A percentile compares a stretch with the other conserved stretches of the same genome.
Conservation (phyloP, 345 rosid genomes). For the Eucalyptus cloeziana region DNA sequence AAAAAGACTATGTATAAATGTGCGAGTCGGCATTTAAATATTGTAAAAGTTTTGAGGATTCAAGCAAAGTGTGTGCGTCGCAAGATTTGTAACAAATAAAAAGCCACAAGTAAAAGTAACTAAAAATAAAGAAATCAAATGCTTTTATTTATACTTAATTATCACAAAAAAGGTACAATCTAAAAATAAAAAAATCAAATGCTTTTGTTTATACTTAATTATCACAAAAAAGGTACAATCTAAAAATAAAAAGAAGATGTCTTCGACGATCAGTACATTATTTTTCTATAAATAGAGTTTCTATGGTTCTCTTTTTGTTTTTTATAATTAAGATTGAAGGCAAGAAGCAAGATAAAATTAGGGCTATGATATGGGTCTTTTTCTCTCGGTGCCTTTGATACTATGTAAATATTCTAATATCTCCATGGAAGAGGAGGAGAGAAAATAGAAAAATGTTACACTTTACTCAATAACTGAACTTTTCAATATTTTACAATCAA, state of each 20-base stretch:
- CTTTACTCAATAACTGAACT: background rate
- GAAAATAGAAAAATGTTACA: background rate
- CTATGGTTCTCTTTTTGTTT: no score
- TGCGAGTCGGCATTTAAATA: background rate
- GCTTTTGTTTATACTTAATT: background rate
- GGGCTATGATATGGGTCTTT: background rate
- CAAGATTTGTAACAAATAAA: background rate
- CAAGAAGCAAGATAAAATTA: background rate
- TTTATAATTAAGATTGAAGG: background rate
- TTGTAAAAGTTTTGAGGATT: background rate
- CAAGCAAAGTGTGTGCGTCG: background rate
- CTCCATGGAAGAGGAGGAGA: background rate
- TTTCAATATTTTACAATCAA: background rate
- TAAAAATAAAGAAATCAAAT: background rate
- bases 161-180: background rate
- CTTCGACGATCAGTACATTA: no score
- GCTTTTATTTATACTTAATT: background rate
- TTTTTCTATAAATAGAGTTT: no score
- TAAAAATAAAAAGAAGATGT: background rate
- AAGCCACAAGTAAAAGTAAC: no score
- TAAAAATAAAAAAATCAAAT: background rate
- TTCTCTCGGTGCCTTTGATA: background rate
- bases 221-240: background rate
- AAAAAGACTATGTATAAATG: background rate
- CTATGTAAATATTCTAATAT: background rate